Evolutionary conservation across 164 flowering plant genomes (phyloP).

Genomic region (Chimonanthus salicifolius): DNA sequence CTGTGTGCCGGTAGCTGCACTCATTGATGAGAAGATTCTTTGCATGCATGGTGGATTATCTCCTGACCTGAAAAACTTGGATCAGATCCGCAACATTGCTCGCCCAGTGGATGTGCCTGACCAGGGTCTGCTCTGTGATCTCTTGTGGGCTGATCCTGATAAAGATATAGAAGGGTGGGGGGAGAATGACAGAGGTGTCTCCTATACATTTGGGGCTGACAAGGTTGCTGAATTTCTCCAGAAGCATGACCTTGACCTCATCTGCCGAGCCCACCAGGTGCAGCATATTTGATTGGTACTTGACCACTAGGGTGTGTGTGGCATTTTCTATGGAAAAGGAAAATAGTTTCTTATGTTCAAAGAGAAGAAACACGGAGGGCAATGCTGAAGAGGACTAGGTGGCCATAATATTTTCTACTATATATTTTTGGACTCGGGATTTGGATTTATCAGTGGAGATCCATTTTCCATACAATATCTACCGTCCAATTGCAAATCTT

Average conservation of each 20-base stretch:
- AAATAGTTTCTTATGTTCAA: no score
- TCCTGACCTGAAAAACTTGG: constrained; percentile 48
- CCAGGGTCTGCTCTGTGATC: constrained; percentile 61
- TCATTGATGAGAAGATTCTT: constrained; percentile 56
- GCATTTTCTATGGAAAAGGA: no score
- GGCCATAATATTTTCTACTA: no score
- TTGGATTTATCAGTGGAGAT: no score
- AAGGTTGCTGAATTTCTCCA: constrained; percentile 50
- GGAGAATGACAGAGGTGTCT: constrained; percentile 61
- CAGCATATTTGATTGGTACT: neutral
- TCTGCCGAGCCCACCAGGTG: constrained; percentile 71
- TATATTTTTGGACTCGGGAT: no score
- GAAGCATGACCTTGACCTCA: constrained; percentile 57
- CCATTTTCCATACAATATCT: no score
- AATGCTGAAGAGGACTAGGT: no score
- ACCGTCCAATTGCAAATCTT: no score
- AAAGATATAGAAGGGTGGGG: constrained; percentile 57
- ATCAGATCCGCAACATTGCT: constrained; percentile 55
- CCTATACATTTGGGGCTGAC: constrained; percentile 62
- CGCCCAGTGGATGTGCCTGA: constrained; percentile 67
- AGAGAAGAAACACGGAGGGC: no score
- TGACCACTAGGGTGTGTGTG: neutral
- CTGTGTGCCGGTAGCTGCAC: constrained; percentile 58
- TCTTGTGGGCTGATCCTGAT: constrained; percentile 65
- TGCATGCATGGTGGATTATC: constrained; percentile 73